Evolutionary conservation across 208 protist species (phyloP).

Genomic region (Wallacemonas collosoma): DNA sequence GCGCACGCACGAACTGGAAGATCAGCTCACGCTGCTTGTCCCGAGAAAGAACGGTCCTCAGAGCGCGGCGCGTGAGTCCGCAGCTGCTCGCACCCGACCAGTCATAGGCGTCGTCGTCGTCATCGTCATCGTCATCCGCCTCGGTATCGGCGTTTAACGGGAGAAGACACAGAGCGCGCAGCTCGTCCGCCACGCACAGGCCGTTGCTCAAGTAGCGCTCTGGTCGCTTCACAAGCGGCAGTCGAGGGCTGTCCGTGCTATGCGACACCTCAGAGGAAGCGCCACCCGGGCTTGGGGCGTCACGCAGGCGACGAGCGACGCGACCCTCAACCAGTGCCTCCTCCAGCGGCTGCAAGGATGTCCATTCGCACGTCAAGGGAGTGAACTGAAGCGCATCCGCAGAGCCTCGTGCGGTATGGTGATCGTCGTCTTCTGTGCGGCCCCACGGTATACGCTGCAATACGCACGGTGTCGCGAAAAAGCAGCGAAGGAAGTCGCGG

Average conservation of each 20-base stretch:
- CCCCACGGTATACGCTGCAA: neutral
- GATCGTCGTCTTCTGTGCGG: neutral
- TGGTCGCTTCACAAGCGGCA: slow-evolving; percentile 43
- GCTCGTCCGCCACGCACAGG: slow-evolving; percentile 66
- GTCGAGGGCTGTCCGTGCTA: neutral
- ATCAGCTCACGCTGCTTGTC: slow-evolving; percentile 54
- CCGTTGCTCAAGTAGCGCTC: slow-evolving; percentile 62
- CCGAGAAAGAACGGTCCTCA: slow-evolving; percentile 32
- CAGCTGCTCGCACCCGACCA: slow-evolving; percentile 22
- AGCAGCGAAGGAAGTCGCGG: slow-evolving; percentile 31
- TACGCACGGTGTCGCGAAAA: slow-evolving; percentile 33
- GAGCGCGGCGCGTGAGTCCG: slow-evolving; percentile 22
- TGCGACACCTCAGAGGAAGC: neutral
- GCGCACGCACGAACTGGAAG: slow-evolving; percentile 73
- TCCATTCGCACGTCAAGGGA: slow-evolving; percentile 36
- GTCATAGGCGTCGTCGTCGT: slow-evolving; percentile 47
- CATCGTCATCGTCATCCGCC: slow-evolving; percentile 19
- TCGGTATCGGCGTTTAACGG: slow-evolving; percentile 9
- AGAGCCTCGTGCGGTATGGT: neutral
- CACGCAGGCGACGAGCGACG: slow-evolving; percentile 33
- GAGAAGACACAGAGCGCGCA: slow-evolving; percentile 66
- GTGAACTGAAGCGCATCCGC: slow-evolving; percentile 13
- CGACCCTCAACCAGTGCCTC: slow-evolving; percentile 30
- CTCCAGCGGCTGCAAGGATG: slow-evolving; percentile 37
- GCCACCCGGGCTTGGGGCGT: neutral